These are phyloP conservation scores for Juncus inflexus DNA, from an alignment of 176 grass and related monocot genomes.

Conservation along the genomic window DNA sequence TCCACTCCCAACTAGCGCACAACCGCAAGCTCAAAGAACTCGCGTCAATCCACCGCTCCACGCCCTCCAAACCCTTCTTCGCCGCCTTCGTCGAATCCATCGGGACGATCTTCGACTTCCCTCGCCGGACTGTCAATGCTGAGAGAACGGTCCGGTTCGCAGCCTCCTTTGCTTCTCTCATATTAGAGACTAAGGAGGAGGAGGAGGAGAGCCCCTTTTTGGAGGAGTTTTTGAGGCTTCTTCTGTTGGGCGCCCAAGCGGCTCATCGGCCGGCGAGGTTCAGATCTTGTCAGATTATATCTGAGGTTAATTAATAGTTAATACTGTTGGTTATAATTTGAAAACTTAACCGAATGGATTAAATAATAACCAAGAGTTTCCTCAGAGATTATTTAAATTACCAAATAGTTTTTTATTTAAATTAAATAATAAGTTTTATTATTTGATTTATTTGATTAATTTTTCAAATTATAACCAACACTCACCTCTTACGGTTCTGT, in stretches of 20 bases:
- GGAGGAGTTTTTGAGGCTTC: conserved; percentile 68
- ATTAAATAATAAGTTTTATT: too few relatives aligned
- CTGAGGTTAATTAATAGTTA: conserved; percentile 29
- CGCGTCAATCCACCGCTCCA: conserved; percentile 40
- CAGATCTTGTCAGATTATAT: conserved; percentile 75
- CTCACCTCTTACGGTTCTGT: not conserved
- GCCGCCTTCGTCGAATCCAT: conserved; percentile 45
- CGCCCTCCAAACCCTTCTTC: conserved; percentile 40
- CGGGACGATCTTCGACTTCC: conserved; percentile 61
- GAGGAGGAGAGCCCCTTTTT: conserved; percentile 45
- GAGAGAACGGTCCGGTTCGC: conserved; percentile 62
- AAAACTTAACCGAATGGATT: not conserved
- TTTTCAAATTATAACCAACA: too few relatives aligned
- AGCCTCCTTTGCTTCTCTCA: conserved; percentile 44
- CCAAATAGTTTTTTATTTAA: too few relatives aligned
- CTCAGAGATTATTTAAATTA: not conserved
- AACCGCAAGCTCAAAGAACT: conserved; percentile 76
- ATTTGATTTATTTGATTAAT: too few relatives aligned
- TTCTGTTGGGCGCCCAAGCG: conserved; percentile 42
- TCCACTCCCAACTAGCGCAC: conserved; percentile 57
- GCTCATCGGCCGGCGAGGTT: conserved; percentile 53
- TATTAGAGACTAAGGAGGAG: not conserved
- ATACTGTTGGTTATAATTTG: not conserved
- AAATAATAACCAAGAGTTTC: not conserved
- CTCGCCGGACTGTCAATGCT: conserved; percentile 38